phyloP scores from a whole-genome alignment of 192 early-diverging fungal genomes.

The Entomortierella beljakovae region DNA sequence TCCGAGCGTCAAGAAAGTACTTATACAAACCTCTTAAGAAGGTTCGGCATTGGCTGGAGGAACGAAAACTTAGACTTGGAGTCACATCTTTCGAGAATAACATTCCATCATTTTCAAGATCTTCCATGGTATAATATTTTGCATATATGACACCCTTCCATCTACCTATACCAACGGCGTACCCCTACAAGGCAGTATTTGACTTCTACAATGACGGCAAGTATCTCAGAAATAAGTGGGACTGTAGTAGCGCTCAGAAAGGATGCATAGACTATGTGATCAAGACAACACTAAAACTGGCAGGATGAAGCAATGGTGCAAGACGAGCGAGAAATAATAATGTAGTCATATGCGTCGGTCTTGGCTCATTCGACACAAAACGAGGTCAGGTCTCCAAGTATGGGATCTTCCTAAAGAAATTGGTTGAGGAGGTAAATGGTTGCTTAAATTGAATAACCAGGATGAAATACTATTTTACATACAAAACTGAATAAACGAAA shows the following conservation, averaged over 20 bases:
- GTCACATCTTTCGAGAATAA: background rate
- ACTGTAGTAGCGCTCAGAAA: conserved; percentile 5
- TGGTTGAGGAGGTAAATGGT: background rate
- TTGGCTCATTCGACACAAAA: conserved; percentile 10
- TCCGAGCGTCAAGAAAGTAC: background rate
- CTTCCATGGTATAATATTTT: background rate
- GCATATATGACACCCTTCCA: too few species aligned
- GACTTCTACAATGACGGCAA: background rate
- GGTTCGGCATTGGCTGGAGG: background rate
- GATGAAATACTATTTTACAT: background rate
- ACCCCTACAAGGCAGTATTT: background rate
- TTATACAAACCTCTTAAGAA: background rate
- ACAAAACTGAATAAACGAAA: background rate
- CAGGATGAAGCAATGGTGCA: background rate
- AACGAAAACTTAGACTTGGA: background rate
- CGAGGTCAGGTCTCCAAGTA: background rate
- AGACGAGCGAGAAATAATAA: too few species aligned
- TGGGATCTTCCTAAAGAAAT: background rate
- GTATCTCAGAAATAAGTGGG: conserved; percentile 4
- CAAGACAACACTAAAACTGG: background rate
- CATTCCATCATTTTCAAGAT: background rate
- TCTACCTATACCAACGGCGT: background rate
- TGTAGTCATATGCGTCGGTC: background rate
- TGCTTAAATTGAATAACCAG: background rate
- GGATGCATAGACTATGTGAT: conserved; percentile 5